Evolutionary conservation across 139 green algal genomes (phyloP).

Genomic region (Chlorella sp.): DNA sequence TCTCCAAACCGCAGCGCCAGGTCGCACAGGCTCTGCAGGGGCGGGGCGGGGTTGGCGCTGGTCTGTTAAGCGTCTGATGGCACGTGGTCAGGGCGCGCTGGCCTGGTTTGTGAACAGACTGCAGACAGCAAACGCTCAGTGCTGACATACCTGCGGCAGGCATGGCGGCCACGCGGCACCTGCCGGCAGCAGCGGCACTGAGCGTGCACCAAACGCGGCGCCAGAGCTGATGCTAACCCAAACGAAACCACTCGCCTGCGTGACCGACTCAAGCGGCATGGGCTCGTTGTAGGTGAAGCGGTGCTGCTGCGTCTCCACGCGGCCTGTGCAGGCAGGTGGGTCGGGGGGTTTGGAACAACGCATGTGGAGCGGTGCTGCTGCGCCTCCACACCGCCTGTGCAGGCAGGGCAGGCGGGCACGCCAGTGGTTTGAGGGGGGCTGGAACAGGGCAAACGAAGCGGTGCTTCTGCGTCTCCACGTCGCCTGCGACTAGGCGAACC

Average conservation of each 20-base stretch:
- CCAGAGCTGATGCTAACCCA: too few species aligned
- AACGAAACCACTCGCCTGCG: slow-evolving; percentile 52
- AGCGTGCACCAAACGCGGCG: too few species aligned
- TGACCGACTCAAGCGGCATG: slow-evolving; percentile 94
- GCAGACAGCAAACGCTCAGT: neutral
- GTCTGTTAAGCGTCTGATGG: too few species aligned
- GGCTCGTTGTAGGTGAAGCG: slow-evolving; percentile 98
- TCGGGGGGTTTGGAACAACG: too few species aligned
- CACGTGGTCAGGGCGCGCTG: too few species aligned
- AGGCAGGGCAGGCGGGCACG: too few species aligned
- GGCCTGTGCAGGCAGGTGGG: too few species aligned
- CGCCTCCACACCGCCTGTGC: slow-evolving; percentile 77
- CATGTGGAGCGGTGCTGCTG: slow-evolving; percentile 98
- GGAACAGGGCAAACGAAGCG: too few species aligned
- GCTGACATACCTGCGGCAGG: neutral
- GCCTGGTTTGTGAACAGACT: too few species aligned
- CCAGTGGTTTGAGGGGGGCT: too few species aligned
- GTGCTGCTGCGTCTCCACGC: slow-evolving; percentile 95
- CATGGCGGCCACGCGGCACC: neutral
- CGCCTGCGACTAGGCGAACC: too few species aligned
- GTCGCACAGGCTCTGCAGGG: slow-evolving; percentile 86
- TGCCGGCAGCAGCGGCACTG: neutral
- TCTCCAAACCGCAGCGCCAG: slow-evolving; percentile 97
- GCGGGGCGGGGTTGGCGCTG: too few species aligned
- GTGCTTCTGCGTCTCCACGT: slow-evolving; percentile 95